Evolutionary conservation across 2,329 filamentous ascomycete species (phyloP), one percentile per base, ranked within the genome.

Genomic region (Colletotrichum sp.): DNA sequence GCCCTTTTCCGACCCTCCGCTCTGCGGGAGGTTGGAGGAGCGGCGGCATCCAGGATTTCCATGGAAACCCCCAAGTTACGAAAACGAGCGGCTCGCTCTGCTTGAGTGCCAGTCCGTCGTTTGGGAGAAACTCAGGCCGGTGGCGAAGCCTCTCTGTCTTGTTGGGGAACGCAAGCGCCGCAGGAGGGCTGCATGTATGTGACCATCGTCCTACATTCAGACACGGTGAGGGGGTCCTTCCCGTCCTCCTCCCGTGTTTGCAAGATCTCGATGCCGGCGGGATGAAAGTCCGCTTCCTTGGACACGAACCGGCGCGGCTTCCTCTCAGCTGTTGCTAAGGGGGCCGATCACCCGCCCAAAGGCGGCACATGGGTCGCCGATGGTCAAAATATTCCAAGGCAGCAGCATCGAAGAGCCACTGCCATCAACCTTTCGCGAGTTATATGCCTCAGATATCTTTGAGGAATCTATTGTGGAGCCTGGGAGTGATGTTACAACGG

Each of bases 51-150:
- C 11, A 52, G 44, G 44, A 52, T 8, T 13, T 52, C 44, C n/a
- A 22, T 52, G 44, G n/a, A 8, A 8, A 8, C n/a, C 6, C 34
- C 44, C 11, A 52, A 52, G n/a, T 22, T 8, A 13, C 11, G 44
- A 22, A 52, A 52, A 8, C 4, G 44, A 52, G 44, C 12, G 11
- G 11, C 6, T 52, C 44, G 6, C 3, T 52, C 22, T 52, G 44
- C 44, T 11, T 8, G 12, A 52, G 6, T 22, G 44, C 0, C 2
- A 25, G 44, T 0, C 3, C 1, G 44, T 22, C 1, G 1, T 52
- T 22, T 22, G 1, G 3, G n/a, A 52, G 4, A 8, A 13, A 22
- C 0, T 52, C 12, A 52, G 2, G 44, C 5, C n/a, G 44, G 44
- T 52, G 44, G 44, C 44, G 44, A 52, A 52, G 44, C 44, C 2